Evolutionary conservation across 2,329 filamentous ascomycete species (phyloP), one percentile per base, ranked within the genome.

Genomic region (Esteya vermicola): DNA sequence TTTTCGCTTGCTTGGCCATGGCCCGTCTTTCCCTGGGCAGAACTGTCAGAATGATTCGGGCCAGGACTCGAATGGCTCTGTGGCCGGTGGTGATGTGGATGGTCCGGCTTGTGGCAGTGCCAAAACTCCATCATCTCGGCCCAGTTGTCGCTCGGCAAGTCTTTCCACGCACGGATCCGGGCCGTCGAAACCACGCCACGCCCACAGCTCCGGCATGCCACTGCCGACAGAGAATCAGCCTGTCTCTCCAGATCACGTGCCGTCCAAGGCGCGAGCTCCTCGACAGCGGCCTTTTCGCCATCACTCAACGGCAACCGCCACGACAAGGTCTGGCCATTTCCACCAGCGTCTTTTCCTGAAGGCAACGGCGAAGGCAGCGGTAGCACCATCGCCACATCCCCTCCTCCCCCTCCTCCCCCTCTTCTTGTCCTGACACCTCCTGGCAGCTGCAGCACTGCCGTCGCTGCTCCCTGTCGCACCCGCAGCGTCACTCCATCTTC

Each of bases 71-170:
- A 5, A 19, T 39, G 33, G 10, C 45, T 39, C 9, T n/a, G n/a
- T n/a, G n/a, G n/a, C n/a, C n/a, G n/a, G n/a, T n/a, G n/a, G n/a
- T n/a, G n/a, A n/a, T 49, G 43, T 23, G 50, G 36, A 21, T 48
- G 40, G 30, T 66, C 59, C 2, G 93, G 91, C 59, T 96, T 96
- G 58, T 98, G 91, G 53, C 91, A 98, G 59, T 98, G 93, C 91
- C 91, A 98, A 50, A 98, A 93, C 57, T 98, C 93, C 91, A 98
- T 98, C 88, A 98, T 93, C 62, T 98, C 91, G 0, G 91, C 93
- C 91, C 91, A 98, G 53, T 94, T 89, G 51, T 93, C 86, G 53
- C 86, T 94, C 0, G 91, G 91, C 16, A 98, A 64, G 53, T 98
- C 86, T 59, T 89, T 94, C 89, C 91, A 98, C 28, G 61, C 57